phyloP scores from a whole-genome alignment of 805 yeast species.

The Kuraishia capsulata region DNA sequence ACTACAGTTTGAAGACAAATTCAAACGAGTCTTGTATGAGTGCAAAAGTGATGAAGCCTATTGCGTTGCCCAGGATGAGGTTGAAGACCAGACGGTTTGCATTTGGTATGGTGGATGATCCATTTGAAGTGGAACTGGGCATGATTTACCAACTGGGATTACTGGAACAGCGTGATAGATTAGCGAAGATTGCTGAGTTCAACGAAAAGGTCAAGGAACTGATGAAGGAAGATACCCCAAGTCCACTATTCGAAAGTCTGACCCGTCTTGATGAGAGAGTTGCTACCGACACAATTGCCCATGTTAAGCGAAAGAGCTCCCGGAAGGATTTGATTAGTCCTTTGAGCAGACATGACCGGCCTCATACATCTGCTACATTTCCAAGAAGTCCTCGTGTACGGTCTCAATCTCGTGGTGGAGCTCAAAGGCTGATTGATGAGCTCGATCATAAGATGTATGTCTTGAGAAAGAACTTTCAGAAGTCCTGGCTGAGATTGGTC shows the following conservation, averaged over 20 bases:
- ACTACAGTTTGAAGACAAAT: conserved; percentile 35
- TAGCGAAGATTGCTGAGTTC: conserved; percentile 24
- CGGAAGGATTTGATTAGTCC: neutral
- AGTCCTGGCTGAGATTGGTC: conserved; percentile 64
- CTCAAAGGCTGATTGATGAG: neutral
- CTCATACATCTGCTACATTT: neutral
- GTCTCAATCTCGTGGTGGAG: neutral
- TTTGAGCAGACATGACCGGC: neutral
- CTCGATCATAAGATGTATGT: conserved; percentile 10
- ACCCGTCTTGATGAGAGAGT: conserved; percentile 1
- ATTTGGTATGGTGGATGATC: conserved; percentile 51
- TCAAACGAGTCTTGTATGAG: conserved; percentile 25
- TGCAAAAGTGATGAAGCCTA: conserved; percentile 27
- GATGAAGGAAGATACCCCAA: conserved; percentile 4
- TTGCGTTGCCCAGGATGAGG: conserved; percentile 29
- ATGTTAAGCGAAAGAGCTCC: neutral
- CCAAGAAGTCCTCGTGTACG: neutral
- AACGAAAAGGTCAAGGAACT: conserved; percentile 3
- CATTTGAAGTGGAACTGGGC: conserved; percentile 54
- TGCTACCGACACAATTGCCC: neutral
- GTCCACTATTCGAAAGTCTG: conserved; percentile 1
- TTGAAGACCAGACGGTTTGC: conserved; percentile 32
- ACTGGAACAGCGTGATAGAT: conserved; percentile 44
- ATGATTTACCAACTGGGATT: conserved; percentile 48
- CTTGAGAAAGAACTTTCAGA: conserved; percentile 24